Evolutionary conservation across 2,329 filamentous ascomycete species (phyloP).

Genomic region (Aspergillus candidus): DNA sequence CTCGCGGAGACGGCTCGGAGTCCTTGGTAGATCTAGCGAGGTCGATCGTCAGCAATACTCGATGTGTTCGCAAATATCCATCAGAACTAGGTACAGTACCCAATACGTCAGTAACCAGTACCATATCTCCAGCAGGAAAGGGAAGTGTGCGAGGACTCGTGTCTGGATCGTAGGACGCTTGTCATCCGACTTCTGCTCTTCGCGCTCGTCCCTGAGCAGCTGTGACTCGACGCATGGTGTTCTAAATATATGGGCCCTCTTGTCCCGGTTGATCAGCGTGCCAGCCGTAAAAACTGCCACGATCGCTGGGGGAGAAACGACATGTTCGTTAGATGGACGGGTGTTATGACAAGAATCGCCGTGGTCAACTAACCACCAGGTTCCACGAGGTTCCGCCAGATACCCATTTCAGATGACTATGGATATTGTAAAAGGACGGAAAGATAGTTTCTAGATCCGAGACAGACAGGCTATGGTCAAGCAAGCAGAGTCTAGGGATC

Average conservation of each 20-base stretch:
- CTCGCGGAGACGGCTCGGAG: slow-evolving; percentile 40
- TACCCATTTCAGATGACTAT: slow-evolving; percentile 8
- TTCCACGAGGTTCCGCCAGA: slow-evolving; percentile 11
- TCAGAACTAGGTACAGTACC: slow-evolving; percentile 14
- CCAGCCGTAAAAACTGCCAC: slow-evolving; percentile 10
- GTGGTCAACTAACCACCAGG: slow-evolving; percentile 12
- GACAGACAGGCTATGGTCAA: too few relatives aligned
- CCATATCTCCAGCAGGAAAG: slow-evolving; percentile 29
- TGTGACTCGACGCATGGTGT: slow-evolving; percentile 10
- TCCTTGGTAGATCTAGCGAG: slow-evolving; percentile 39
- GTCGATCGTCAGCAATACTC: not conserved
- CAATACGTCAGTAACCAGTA: slow-evolving; percentile 30
- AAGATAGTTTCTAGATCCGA: not conserved
- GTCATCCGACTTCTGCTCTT: slow-evolving; percentile 2
- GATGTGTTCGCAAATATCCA: not conserved
- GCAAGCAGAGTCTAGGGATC: too few relatives aligned
- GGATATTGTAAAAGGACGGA: not conserved
- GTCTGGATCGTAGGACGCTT: slow-evolving; percentile 13
- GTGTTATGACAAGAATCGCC: not conserved
- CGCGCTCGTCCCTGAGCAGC: slow-evolving; percentile 7
- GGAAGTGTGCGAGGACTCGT: slow-evolving; percentile 22
- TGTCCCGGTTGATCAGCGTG: slow-evolving; percentile 12
- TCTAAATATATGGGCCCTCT: slow-evolving; percentile 1
- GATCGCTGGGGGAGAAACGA: slow-evolving; percentile 7
- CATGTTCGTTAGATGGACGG: not conserved